Percentiles rank a stretch among this genome's conserved stretches.
phyloP scores from a whole-genome alignment of 495 filamentous ascomycete genomes.

The Penicillium coffeae region DNA sequence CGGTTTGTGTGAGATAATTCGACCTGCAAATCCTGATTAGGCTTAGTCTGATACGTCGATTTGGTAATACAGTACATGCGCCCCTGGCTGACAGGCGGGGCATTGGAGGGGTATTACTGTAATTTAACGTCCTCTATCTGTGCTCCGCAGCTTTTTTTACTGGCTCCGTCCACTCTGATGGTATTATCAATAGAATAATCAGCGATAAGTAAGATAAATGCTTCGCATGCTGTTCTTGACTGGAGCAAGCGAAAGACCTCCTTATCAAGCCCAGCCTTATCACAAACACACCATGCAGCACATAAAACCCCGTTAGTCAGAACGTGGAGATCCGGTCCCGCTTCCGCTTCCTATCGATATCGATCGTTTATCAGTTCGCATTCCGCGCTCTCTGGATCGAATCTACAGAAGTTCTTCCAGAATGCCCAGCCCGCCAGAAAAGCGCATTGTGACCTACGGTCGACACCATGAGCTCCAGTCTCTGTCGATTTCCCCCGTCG shows the following conservation, averaged over 20 bases:
- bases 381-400: not conserved
- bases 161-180: too few species aligned
- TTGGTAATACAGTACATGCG: not conserved
- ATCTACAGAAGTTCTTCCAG: not conserved
- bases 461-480: constrained; percentile 29
- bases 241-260: too few species aligned
- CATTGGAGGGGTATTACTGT: constrained; percentile 21
- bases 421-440: constrained; percentile 9
- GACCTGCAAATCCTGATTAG: constrained; percentile 9
- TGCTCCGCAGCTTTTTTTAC: constrained; percentile 3
- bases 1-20: constrained; percentile 44
- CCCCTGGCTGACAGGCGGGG: not conserved
- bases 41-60: constrained; percentile 18
- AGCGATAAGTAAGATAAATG: not conserved
- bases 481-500: constrained; percentile 25
- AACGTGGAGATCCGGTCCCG: constrained; percentile 6
- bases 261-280: too few species aligned
- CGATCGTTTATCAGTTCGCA: not conserved
- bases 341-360: constrained; percentile 9
- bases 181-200: too few species aligned
- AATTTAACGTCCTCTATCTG: constrained; percentile 2
- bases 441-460: constrained; percentile 27
- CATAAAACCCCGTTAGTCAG: constrained; percentile 8
- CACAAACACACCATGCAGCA: not conserved
- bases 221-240: not conserved